A percentile compares a stretch with the other conserved stretches of the same genome.
Conservation (phyloP, 352 stramenopile species). For the Phytophthora hybrid region DNA sequence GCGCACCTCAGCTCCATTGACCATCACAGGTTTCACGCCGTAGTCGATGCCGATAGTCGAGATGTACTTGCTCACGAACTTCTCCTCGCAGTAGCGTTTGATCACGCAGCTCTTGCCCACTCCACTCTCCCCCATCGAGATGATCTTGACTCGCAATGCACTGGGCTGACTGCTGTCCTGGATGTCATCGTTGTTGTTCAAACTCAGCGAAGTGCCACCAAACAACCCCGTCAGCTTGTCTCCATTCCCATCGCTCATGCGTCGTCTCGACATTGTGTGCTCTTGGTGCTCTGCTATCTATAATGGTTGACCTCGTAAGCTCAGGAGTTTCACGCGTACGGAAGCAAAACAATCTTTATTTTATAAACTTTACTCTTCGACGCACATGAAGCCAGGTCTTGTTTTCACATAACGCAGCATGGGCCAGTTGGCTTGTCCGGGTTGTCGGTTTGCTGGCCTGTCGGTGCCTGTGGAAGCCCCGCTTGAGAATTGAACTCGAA, state of each 20-base stretch:
- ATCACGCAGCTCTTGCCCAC: conserved; percentile 96
- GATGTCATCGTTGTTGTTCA: conserved; percentile 38
- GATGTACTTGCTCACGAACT: conserved; percentile 97
- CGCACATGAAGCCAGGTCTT: conserved; percentile 11
- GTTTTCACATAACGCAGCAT: conserved; percentile 40
- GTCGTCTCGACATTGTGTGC: conserved; percentile 33
- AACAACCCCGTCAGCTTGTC: conserved; percentile 58
- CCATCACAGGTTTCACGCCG: conserved; percentile 91
- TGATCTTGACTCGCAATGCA: conserved; percentile 93
- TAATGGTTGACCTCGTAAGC: background rate
- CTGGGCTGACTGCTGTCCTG: conserved; percentile 44
- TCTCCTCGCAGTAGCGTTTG: conserved; percentile 96
- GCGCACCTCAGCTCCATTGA: conserved; percentile 77
- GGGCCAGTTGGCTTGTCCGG: conserved; percentile 29
- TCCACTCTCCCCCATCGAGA: conserved; percentile 91
- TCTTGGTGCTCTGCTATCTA: conserved; percentile 11
- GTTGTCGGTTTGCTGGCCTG: conserved; percentile 16
- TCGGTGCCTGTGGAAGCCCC: background rate
- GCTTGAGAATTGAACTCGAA: conserved; percentile 61
- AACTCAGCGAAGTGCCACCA: conserved; percentile 30
- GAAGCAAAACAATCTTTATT: background rate
- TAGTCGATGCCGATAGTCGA: conserved; percentile 97
- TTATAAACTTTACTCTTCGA: conserved; percentile 10
- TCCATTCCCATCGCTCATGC: conserved; percentile 72
- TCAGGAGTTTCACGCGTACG: conserved; percentile 19